Base-by-base conservation (phyloP, 2,329 filamentous ascomycete species). In the Emmonsiellopsis sp. region DNA sequence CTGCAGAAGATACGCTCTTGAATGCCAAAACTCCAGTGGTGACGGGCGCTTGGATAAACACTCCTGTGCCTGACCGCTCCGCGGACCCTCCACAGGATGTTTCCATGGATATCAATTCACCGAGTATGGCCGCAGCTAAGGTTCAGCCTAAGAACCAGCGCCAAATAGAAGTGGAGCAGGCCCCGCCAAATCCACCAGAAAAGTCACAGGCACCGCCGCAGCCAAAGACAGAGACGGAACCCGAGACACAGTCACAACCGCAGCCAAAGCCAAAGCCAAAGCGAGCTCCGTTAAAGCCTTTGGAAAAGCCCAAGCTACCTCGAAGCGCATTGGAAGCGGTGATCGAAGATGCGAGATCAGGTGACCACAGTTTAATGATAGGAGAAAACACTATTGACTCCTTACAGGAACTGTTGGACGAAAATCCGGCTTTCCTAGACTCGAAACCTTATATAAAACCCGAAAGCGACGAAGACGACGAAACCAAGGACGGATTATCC, bases 351-450 rank as follows among this genome's bases (percentile, higher is more conserved):
- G 64, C 64, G 21, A 72, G 64, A 54, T 65, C 67, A 2, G 63
- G 70, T 49, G 68, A 67, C 33, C 66, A 71, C 17, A 60, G 63
- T 1, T 58, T 74, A 14, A 63, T 66, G 10, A 57, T 73, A 5
- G 71, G 72, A 10, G 72, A 75, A 53, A 70, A 71, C 55, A 76
- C 73, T 2, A 67, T 76, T 42, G 70, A 74, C 50, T 74, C 71
- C 14, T 67, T 76, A 14, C 67, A 73, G 51, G 65, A 68, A 11
- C 61, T 75, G 27, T 60, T 76, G 42, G 62, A 71, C 7, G 65
- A 66, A 34, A 55, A 59, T 9, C 57, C 62, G 14, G 58, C 53
- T 27, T 61, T 61, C 31, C 31, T 61, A 3, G 67, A 68, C 43
- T 54, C 57, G 3, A 63, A 65, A 44, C 11, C 27, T 21, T 36